phyloP scores from a whole-genome alignment of 495 filamentous ascomycete species.

The Tuber borchii region DNA sequence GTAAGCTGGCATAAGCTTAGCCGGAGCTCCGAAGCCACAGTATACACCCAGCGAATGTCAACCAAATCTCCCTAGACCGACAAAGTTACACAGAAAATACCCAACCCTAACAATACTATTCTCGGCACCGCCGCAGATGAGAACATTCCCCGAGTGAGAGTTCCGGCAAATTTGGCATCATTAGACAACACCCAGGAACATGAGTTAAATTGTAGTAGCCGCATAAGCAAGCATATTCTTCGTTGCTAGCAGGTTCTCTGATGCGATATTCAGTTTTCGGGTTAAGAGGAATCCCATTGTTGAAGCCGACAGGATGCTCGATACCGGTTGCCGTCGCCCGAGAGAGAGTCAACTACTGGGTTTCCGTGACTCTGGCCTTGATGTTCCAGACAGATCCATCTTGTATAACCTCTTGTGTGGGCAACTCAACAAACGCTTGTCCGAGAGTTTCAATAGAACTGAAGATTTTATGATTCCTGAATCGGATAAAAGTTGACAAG shows the following conservation, averaged over 20 bases:
- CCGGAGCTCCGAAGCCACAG: too few species aligned
- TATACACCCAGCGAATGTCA: too few species aligned
- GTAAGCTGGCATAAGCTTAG: too few species aligned
- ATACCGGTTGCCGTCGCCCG: constrained; percentile 86
- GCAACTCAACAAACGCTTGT: constrained; percentile 86
- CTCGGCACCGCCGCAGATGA: constrained; percentile 94
- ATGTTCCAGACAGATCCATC: constrained; percentile 92
- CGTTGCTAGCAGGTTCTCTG: constrained; percentile 90
- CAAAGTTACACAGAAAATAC: constrained; percentile 88
- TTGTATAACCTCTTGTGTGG: constrained; percentile 96
- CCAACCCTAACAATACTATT: constrained; percentile 96
- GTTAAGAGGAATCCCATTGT: constrained; percentile 90
- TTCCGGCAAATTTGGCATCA: constrained; percentile 90
- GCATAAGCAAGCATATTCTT: constrained; percentile 93
- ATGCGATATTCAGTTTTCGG: constrained; percentile 81
- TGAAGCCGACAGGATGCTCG: constrained; percentile 94
- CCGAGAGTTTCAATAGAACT: constrained; percentile 87
- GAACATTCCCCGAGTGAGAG: constrained; percentile 99
- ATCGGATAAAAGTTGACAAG: constrained; percentile 78
- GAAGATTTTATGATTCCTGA: constrained; percentile 91
- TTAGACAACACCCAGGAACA: constrained; percentile 92
- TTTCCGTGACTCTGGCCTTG: constrained; percentile 87
- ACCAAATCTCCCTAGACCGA: too few species aligned
- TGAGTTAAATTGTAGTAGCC: constrained; percentile 99
- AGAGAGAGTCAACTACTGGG: constrained; percentile 90